Evolutionary conservation across 2,329 filamentous ascomycete genomes (phyloP), one percentile per base, ranked within the genome.

Genomic region (Pyricularia pennisetigena): DNA sequence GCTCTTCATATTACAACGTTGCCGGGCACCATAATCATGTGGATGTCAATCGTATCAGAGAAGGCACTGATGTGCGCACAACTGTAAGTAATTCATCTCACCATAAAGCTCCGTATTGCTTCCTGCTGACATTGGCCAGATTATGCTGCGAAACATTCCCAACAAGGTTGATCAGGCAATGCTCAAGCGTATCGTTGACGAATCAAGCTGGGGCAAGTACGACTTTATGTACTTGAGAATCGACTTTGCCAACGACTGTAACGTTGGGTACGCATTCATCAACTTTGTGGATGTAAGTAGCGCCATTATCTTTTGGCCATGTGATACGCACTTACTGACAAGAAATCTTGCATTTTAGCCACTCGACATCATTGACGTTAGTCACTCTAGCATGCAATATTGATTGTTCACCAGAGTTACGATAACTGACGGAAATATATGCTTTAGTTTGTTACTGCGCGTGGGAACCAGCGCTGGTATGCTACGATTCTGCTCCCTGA

Each of bases 211-310:
- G 78, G 93, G 93, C 32, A 89, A 90, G 70, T 98, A 96, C 76
- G 94, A 98, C 75, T 98, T 98, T 78, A 88, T 97, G 83, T 99
- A 99, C 76, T 81, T 98, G 67, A 89, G 95, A 57, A 98, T 98
- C 73, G 91, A 94, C 76, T 94, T 94, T 73, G 88, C 87, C 68
- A 92, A 93, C 73, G 88, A 92, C 71, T 93, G 90, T 88, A 94
- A 93, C 76, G 94, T 98, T 69, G 95, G 95, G 64, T 98, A 98
- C 78, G 94, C 93, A 0, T 99, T 98, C 79, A 93, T 99, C 80
- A 97, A 99, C 78, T 97, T 98, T 73, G 86, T 89, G 62, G 88
- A 93, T 76, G 89, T 91, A 78, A 85, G 89, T 75, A 16, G 7
- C 12, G 3, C 24, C 9, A 0, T 14, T 54, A 5, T 29, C 9